Base-by-base conservation (phyloP, 177 flowering plant species). In the Tripterygium wilfordii region DNA sequence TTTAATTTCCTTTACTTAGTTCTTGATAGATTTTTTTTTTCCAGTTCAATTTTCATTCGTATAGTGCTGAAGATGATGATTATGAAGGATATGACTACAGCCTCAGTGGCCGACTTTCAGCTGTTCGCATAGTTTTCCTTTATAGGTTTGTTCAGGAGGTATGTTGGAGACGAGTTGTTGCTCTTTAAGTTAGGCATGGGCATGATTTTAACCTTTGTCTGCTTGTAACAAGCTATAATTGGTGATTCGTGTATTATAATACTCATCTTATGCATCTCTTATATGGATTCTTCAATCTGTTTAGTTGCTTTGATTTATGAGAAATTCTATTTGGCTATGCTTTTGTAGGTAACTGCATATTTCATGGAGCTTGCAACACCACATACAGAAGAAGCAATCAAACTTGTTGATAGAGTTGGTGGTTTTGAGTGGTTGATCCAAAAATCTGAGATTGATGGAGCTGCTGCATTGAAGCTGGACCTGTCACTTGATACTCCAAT, bases 141-240 rank as follows among this genome's bases (percentile, higher is more conserved):
- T 82, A 92, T 66, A 82, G 85, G 65, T 92, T 92, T 75, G 79
- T 92, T 45, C 89, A 80, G 54, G 99, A 92, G 99, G 99, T 91
- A 54, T 51, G 72, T 57, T 27, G 48, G 29, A 35, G 50, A 31
- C 39, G 20, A 21, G 45, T 20, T 46, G 20, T 33, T 21, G 1
- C 15, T 25, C n/a, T 29, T 36, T n/a, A n/a, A n/a, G n/a, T n/a
- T n/a, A n/a, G n/a, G n/a, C n/a, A n/a, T n/a, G n/a, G n/a, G n/a
- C n/a, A n/a, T n/a, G n/a, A n/a, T n/a, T n/a, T n/a, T n/a, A n/a
- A n/a, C n/a, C n/a, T n/a, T n/a, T n/a, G n/a, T n/a, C n/a, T n/a
- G n/a, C n/a, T n/a, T n/a, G n/a, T n/a, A n/a, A n/a, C n/a, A n/a
- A n/a, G n/a, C n/a, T n/a, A 14, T 22, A 54, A 39, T 8, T 20